Percentiles rank a stretch among this genome's conserved stretches.
Evolutionary conservation across 2,329 filamentous ascomycete genomes (phyloP).

Genomic region (Cadophora sp.): DNA sequence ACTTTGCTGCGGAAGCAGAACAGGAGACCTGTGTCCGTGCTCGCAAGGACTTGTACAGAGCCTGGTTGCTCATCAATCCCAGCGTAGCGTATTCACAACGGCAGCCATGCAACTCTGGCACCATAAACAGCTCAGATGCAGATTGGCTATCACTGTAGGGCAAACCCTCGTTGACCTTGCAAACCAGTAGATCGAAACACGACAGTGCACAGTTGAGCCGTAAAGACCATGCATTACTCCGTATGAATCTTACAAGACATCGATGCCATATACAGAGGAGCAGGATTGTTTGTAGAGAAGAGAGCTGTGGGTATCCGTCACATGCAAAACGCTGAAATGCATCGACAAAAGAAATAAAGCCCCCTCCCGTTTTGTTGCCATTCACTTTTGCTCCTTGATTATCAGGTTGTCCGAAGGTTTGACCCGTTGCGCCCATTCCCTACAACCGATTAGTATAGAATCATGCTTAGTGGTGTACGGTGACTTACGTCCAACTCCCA

Average conservation of each 20-base stretch:
- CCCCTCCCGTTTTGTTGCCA: slow-evolving; percentile 68
- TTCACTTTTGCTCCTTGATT: slow-evolving; percentile 56
- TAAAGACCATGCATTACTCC: not conserved
- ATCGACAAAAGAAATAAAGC: slow-evolving; percentile 10
- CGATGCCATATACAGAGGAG: slow-evolving; percentile 13
- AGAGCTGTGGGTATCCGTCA: slow-evolving; percentile 33
- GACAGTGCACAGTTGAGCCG: too few species aligned
- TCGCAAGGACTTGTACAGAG: too few species aligned
- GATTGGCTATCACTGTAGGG: too few species aligned
- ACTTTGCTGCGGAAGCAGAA: too few species aligned
- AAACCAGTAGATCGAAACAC: too few species aligned
- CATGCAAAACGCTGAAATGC: slow-evolving; percentile 33
- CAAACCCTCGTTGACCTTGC: too few species aligned
- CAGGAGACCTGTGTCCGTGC: too few species aligned
- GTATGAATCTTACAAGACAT: slow-evolving; percentile 10
- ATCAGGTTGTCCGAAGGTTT: slow-evolving; percentile 68
- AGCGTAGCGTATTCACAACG: too few species aligned
- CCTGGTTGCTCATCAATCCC: too few species aligned
- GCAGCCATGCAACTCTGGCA: too few species aligned
- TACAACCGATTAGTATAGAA: slow-evolving; percentile 41
- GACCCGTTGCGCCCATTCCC: slow-evolving; percentile 73
- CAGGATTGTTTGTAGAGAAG: slow-evolving; percentile 23
- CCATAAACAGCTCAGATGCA: too few species aligned
- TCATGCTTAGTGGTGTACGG: not conserved
- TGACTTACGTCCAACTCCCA: slow-evolving; percentile 93